Conservation (phyloP, 164 flowering plant genomes). For the Dillenia turbinata region DNA sequence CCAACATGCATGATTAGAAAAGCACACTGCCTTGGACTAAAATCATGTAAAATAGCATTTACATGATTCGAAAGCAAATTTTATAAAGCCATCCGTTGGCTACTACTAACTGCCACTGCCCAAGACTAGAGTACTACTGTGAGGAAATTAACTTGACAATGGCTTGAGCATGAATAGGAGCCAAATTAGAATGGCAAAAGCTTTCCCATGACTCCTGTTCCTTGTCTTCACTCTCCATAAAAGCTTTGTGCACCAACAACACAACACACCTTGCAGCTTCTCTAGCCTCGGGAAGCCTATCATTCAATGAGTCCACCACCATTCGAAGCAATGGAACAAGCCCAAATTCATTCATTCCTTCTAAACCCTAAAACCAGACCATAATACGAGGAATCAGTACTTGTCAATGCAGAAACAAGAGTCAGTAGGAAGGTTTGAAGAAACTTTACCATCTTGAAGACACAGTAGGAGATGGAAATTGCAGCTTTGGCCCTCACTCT, state of each 20-base stretch:
- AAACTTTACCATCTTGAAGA: conserved; percentile 62
- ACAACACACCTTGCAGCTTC: conserved; percentile 72
- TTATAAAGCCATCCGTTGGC: no score
- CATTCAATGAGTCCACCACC: conserved; percentile 64
- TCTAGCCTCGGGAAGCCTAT: conserved; percentile 85
- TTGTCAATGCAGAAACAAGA: no score
- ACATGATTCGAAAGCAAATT: background rate
- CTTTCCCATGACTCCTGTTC: conserved; percentile 66
- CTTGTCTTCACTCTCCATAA: conserved; percentile 39
- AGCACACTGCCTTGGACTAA: no score
- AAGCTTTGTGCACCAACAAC: conserved; percentile 30
- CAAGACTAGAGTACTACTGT: conserved; percentile 1
- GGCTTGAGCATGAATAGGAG: conserved; percentile 67
- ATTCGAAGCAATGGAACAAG: conserved; percentile 41
- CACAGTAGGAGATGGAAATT: conserved; percentile 55
- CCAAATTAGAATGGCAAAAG: conserved; percentile 59
- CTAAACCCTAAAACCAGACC: conserved; percentile 39
- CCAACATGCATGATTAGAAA: background rate
- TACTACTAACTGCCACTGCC: no score
- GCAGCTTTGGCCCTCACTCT: conserved; percentile 87
- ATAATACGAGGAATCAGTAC: no score
- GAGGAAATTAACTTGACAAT: conserved; percentile 50
- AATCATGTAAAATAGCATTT: background rate
- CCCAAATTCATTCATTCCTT: conserved; percentile 67
- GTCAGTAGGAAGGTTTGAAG: background rate